These are phyloP conservation scores for Leccinum pachyderme DNA, from an alignment of 1,284 basidiomycete genomes.

Conservation along the genomic window DNA sequence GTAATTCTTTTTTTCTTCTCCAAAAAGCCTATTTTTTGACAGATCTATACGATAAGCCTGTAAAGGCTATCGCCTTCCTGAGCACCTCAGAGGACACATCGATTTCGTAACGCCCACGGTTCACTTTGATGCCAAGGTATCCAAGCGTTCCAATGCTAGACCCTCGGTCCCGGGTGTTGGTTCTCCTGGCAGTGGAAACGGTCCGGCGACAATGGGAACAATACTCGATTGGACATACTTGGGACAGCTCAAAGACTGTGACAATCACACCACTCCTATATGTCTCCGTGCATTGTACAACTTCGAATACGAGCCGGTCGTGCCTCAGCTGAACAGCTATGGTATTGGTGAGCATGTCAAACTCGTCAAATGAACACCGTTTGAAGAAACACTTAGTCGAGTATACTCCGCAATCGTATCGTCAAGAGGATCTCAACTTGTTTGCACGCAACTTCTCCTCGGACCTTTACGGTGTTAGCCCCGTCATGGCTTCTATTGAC, in stretches of 20 bases:
- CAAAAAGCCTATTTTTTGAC: not conserved
- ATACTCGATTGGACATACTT: conserved; percentile 21
- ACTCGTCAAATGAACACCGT: conserved; percentile 1
- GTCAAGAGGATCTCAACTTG: conserved; percentile 43
- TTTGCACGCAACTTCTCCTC: conserved; percentile 41
- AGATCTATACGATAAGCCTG: conserved; percentile 36
- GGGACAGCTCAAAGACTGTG: conserved; percentile 38
- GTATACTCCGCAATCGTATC: conserved; percentile 48
- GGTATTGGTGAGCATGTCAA: conserved; percentile 42
- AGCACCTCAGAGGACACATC: conserved; percentile 40
- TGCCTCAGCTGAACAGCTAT: conserved; percentile 44
- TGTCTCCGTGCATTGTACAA: conserved; percentile 50
- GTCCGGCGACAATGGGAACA: conserved; percentile 37
- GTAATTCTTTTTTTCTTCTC: conserved; percentile 1
- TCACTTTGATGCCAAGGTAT: conserved; percentile 36
- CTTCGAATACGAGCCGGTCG: conserved; percentile 41
- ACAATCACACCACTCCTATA: conserved; percentile 42
- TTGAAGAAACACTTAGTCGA: conserved; percentile 37
- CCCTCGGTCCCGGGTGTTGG: conserved; percentile 25
- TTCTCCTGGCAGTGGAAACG: conserved; percentile 28
- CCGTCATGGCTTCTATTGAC: conserved; percentile 41
- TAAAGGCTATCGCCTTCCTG: conserved; percentile 43
- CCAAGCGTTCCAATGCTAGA: conserved; percentile 13
- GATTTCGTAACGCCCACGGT: conserved; percentile 49
- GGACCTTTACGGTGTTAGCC: conserved; percentile 35